Conservation (phyloP, 345 rosid genomes). For the Linum trigynum region DNA sequence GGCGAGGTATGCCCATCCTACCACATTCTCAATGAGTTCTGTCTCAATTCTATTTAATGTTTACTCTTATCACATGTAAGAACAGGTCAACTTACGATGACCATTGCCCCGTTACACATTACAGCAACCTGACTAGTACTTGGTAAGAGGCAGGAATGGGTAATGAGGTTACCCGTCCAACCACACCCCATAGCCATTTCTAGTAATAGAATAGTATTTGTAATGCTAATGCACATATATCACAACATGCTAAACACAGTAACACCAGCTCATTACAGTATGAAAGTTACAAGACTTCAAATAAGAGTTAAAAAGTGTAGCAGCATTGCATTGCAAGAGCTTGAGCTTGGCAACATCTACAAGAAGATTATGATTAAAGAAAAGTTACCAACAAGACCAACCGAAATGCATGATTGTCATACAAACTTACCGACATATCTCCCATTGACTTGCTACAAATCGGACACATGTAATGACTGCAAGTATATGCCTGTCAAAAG, state of each 20-base stretch:
- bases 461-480: constrained; percentile 88
- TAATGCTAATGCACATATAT: no score
- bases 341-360: neutral
- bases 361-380: neutral
- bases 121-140: no score
- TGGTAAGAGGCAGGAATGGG: no score
- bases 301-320: neutral
- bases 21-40: no score
- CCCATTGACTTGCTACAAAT: constrained; percentile 91
- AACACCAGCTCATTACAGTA: neutral
- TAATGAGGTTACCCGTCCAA: no score
- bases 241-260: neutral
- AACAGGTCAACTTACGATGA: no score
- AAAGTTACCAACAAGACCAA: neutral
- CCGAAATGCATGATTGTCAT: neutral
- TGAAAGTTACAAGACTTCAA: neutral
- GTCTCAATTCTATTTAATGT: no score
- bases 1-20: no score
- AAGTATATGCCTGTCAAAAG: constrained; percentile 69
- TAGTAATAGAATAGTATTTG: no score
- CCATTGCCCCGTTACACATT: no score
- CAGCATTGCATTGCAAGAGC: neutral
- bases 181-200: no score
- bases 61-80: no score
- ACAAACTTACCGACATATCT: constrained; percentile 73